Percentiles rank a stretch among this genome's conserved stretches.
These are phyloP conservation scores for Striga asiatica DNA, from an alignment of 257 asterid species.

Conservation along the genomic window DNA sequence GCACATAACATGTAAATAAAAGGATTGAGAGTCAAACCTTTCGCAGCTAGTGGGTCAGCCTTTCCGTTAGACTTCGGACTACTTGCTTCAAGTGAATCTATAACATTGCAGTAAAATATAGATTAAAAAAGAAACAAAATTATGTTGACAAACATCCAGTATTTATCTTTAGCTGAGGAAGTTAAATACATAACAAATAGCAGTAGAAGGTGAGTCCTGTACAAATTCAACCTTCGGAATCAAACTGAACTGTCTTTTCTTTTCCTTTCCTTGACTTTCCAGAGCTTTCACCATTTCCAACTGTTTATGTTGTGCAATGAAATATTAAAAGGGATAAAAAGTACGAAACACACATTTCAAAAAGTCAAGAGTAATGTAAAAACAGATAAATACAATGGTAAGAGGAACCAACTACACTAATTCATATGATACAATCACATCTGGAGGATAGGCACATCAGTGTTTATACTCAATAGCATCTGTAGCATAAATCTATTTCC, in stretches of 20 bases:
- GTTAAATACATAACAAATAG: neutral
- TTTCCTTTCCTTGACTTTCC: constrained; percentile 47
- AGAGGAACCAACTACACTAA: neutral
- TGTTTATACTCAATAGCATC: no score
- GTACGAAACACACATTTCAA: neutral
- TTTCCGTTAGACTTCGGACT: constrained; percentile 38
- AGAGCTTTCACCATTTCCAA: constrained; percentile 40
- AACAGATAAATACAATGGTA: neutral
- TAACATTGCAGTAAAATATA: constrained; percentile 9
- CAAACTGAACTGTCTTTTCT: constrained; percentile 66
- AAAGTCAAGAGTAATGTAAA: neutral
- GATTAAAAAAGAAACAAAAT: constrained; percentile 3
- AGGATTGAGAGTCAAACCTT: constrained; percentile 30
- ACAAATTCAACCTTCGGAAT: constrained; percentile 38
- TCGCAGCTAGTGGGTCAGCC: constrained; percentile 19
- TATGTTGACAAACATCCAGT: constrained; percentile 5
- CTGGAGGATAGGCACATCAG: no score
- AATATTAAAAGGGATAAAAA: neutral
- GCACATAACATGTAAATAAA: constrained; percentile 8
- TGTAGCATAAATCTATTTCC: neutral
- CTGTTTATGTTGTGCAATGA: constrained; percentile 25
- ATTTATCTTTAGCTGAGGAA: neutral
- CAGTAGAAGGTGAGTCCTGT: neutral
- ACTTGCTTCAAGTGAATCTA: constrained; percentile 30
- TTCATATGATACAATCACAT: neutral